A percentile compares a stretch with the other conserved stretches of the same genome.
Evolutionary conservation across 192 early-diverging fungal species (phyloP).

Genomic region (Martensiomyces pterosporus): DNA sequence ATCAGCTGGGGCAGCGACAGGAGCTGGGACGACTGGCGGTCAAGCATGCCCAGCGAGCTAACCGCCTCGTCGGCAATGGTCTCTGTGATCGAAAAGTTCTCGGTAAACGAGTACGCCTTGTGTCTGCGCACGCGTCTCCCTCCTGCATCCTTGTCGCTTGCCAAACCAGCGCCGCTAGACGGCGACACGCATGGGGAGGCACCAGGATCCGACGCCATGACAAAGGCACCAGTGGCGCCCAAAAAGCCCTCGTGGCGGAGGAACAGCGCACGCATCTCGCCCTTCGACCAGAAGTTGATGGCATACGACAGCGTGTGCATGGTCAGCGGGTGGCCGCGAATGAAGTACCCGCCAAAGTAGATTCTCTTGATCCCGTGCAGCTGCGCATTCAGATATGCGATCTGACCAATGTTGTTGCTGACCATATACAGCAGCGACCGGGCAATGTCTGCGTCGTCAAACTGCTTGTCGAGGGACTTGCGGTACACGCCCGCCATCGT

Average conservation of each 20-base stretch:
- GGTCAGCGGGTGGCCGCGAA: constrained; percentile 91
- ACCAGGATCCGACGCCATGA: not conserved
- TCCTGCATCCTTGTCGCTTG: not conserved
- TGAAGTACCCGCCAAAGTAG: constrained; percentile 98
- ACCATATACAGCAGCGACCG: constrained; percentile 92
- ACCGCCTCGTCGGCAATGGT: constrained; percentile 53
- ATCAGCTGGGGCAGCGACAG: constrained; percentile 60
- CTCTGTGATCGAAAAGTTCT: constrained; percentile 72
- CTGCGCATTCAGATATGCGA: constrained; percentile 95
- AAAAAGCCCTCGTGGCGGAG: constrained; percentile 96
- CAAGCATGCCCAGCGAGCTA: constrained; percentile 64
- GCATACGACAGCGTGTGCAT: constrained; percentile 98
- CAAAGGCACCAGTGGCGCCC: constrained; percentile 84
- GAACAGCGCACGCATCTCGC: constrained; percentile 89
- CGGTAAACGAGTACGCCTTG: constrained; percentile 65
- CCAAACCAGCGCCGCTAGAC: too few species aligned
- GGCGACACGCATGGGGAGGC: too few species aligned
- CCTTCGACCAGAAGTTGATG: constrained; percentile 97
- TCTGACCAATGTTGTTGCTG: constrained; percentile 98
- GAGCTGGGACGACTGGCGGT: constrained; percentile 53
- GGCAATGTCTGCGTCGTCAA: constrained; percentile 78
- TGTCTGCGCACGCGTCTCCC: not conserved
- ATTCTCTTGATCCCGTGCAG: constrained; percentile 83
- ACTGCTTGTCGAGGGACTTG: constrained; percentile 63
- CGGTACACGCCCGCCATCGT: constrained; percentile 97